phyloP scores from a whole-genome alignment of 2,329 filamentous ascomycete species.

The Fusarium metavorans region DNA sequence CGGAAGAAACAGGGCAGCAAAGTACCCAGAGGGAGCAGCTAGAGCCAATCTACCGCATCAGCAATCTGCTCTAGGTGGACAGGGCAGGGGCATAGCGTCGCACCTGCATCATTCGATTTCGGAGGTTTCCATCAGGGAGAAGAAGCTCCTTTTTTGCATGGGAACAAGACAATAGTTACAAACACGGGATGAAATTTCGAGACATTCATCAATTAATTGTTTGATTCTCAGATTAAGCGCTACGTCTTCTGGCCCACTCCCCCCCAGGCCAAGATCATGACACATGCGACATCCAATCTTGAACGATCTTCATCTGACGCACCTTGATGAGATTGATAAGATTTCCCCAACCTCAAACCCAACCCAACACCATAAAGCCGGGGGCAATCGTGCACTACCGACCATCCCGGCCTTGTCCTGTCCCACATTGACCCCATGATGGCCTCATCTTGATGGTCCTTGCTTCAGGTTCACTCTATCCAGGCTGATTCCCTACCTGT shows the following conservation, averaged over 20 bases:
- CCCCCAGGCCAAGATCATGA: neutral
- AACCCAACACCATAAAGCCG: constrained; percentile 20
- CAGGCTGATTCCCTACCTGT: neutral
- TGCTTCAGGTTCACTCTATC: neutral
- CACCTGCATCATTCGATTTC: constrained; percentile 44
- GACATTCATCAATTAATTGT: neutral
- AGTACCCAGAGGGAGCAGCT: constrained; percentile 32
- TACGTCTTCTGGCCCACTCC: neutral
- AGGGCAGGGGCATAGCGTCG: neutral
- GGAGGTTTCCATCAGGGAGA: constrained; percentile 40
- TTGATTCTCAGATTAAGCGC: neutral
- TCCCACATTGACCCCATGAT: constrained; percentile 27
- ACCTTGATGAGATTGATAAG: constrained; percentile 48
- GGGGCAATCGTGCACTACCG: constrained; percentile 25
- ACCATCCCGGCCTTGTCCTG: constrained; percentile 22
- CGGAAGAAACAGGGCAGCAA: constrained; percentile 41
- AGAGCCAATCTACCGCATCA: neutral
- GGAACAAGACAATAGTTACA: neutral
- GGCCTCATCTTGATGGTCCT: constrained; percentile 16
- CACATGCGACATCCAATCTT: neutral
- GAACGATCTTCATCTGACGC: constrained; percentile 41
- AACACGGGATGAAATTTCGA: constrained; percentile 6
- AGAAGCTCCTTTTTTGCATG: constrained; percentile 20
- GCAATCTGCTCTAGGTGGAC: neutral
- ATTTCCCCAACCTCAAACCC: constrained; percentile 24